These are phyloP conservation scores for Achaetomiella virescens DNA, from an alignment of 495 filamentous ascomycete genomes.

Conservation along the genomic window DNA sequence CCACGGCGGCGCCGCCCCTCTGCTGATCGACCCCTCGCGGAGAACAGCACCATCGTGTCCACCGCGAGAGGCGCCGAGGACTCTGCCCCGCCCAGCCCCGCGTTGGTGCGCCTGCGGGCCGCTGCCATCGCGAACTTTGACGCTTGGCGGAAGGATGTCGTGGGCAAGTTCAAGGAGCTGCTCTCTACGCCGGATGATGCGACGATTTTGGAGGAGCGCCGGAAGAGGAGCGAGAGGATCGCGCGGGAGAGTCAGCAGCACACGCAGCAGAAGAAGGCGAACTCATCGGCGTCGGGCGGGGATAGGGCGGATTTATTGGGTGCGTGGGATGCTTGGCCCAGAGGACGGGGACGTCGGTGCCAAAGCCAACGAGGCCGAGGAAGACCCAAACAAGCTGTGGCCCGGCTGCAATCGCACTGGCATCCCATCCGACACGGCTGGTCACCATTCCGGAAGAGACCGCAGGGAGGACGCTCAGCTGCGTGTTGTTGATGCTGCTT, in stretches of 20 bases:
- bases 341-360: conserved; percentile 1
- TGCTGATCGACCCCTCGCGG: conserved; percentile 12
- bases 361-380: not conserved
- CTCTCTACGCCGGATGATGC: conserved; percentile 30
- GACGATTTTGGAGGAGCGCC: conserved; percentile 32
- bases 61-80: not conserved
- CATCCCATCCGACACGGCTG: conserved; percentile 43
- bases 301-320: conserved; percentile 29
- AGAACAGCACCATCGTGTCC: conserved; percentile 11
- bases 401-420: conserved; percentile 35
- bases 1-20: not conserved
- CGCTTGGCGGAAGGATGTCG: conserved; percentile 33
- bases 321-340: not conserved
- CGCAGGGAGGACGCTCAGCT: conserved; percentile 46
- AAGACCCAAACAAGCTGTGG: conserved; percentile 21
- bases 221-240: conserved; percentile 26
- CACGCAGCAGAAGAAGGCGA: conserved; percentile 1
- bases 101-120: conserved; percentile 28
- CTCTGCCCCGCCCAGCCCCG: conserved; percentile 20
- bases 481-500: conserved; percentile 61
- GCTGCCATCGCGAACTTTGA: conserved; percentile 38
- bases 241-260: conserved; percentile 16
- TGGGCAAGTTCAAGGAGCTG: conserved; percentile 34
- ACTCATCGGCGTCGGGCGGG: conserved; percentile 15
- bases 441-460: conserved; percentile 36